Percentiles rank a stretch among this genome's conserved stretches.
phyloP scores from a whole-genome alignment of 345 rosid genomes.

The Gossypium australe region DNA sequence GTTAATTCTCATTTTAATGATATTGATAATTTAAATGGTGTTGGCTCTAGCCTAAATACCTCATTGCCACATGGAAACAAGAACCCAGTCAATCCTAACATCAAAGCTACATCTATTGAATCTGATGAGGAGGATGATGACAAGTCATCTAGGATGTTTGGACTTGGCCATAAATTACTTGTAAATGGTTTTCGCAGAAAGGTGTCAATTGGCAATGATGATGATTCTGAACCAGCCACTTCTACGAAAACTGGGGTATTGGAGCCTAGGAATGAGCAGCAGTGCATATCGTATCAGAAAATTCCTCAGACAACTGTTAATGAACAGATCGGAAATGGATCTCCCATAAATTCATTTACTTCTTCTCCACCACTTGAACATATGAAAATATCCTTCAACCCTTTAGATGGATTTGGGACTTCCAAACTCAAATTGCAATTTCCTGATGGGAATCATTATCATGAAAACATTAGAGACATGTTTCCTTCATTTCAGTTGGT shows the following conservation, averaged over 20 bases:
- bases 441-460: slow-evolving; percentile 42
- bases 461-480: slow-evolving; percentile 36
- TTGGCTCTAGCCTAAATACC: slow-evolving; percentile 17
- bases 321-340: slow-evolving; percentile 34
- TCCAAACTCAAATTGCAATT: slow-evolving; percentile 65
- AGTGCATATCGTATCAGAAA: slow-evolving; percentile 20
- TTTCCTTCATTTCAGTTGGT: slow-evolving; percentile 90
- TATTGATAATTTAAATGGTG: slow-evolving; percentile 22
- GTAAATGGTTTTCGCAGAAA: slow-evolving; percentile 53
- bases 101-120: slow-evolving; percentile 26
- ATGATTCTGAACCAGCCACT: slow-evolving; percentile 31
- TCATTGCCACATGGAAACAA: slow-evolving; percentile 28
- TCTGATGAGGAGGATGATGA: slow-evolving; percentile 32
- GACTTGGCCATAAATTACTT: slow-evolving; percentile 61
- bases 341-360: slow-evolving; percentile 39
- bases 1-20: slow-evolving; percentile 24
- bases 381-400: slow-evolving; percentile 87
- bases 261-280: slow-evolving; percentile 28
- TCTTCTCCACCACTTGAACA: slow-evolving; percentile 89
- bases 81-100: slow-evolving; percentile 18
- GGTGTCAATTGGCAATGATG: slow-evolving; percentile 37
- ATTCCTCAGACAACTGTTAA: slow-evolving; percentile 17
- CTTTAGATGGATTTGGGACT: slow-evolving; percentile 48
- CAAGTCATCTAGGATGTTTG: slow-evolving; percentile 47
- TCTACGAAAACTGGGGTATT: slow-evolving; percentile 26